A percentile compares a stretch with the other conserved stretches of the same genome.
phyloP scores from a whole-genome alignment of 208 protist species.

The Chromosphaera perkinsii region DNA sequence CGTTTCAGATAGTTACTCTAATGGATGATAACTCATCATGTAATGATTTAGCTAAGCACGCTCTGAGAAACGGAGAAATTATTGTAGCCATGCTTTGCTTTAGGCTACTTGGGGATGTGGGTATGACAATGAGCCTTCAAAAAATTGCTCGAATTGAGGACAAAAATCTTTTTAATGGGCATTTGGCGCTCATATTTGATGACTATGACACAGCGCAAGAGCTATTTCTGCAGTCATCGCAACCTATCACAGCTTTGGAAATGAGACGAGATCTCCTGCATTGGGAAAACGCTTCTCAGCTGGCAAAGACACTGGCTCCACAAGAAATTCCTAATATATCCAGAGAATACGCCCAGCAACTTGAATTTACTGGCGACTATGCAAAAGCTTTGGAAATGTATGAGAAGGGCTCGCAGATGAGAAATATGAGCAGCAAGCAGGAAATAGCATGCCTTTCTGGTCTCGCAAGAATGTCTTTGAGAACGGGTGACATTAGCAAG shows the following conservation, averaged over 20 bases:
- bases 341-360: neutral
- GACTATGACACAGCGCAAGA: too few relatives aligned
- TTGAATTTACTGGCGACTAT: neutral
- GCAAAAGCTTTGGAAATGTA: neutral
- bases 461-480: neutral
- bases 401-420: neutral
- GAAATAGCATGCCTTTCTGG: neutral
- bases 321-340: neutral
- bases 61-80: too few relatives aligned
- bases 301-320: neutral
- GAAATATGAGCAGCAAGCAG: neutral
- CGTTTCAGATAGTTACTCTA: too few relatives aligned
- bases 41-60: too few relatives aligned
- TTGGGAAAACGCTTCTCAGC: neutral
- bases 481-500: neutral
- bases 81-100: too few relatives aligned
- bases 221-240: too few relatives aligned
- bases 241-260: neutral
- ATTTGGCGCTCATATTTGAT: too few relatives aligned
- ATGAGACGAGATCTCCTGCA: neutral
- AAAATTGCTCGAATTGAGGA: too few relatives aligned
- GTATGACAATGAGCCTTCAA: too few relatives aligned
- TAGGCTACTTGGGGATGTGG: too few relatives aligned
- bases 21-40: too few relatives aligned
- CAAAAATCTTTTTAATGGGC: too few relatives aligned